phyloP scores from a whole-genome alignment of 2,329 filamentous ascomycete species.

The Cladophialophora immunda region DNA sequence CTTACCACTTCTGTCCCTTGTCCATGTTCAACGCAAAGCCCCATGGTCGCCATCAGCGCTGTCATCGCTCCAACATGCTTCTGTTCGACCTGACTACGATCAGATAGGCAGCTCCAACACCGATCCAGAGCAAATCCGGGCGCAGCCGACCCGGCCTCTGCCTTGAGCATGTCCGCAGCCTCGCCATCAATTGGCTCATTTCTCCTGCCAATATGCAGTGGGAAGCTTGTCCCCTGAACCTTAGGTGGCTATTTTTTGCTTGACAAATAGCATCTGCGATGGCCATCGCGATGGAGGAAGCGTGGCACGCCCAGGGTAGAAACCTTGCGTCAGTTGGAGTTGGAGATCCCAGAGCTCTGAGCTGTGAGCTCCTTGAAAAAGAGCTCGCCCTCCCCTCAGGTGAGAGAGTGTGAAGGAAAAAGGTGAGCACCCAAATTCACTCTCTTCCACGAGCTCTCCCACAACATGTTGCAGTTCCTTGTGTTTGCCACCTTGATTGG shows the following conservation, averaged over 20 bases:
- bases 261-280: slow-evolving; percentile 1
- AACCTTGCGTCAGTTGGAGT: slow-evolving; percentile 2
- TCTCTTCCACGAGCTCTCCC: neutral
- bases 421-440: slow-evolving; percentile 10
- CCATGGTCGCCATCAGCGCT: neutral
- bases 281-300: neutral
- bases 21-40: neutral
- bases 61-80: slow-evolving; percentile 6
- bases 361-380: slow-evolving; percentile 13
- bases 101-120: slow-evolving; percentile 20
- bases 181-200: slow-evolving; percentile 16
- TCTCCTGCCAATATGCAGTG: neutral
- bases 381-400: slow-evolving; percentile 7
- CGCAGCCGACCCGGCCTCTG: neutral
- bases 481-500: slow-evolving; percentile 27
- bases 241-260: slow-evolving; percentile 5
- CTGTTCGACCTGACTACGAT: slow-evolving; percentile 17
- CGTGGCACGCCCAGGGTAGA: slow-evolving; percentile 9
- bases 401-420: neutral
- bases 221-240: slow-evolving; percentile 18
- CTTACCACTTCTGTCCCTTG: neutral
- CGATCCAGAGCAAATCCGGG: slow-evolving; percentile 2
- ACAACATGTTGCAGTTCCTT: slow-evolving; percentile 34
- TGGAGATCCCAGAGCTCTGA: slow-evolving; percentile 15
- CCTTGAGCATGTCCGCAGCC: slow-evolving; percentile 12